These are phyloP conservation scores for Blastocystis sp. DNA, from an alignment of 352 stramenopile genomes.

Conservation along the genomic window DNA sequence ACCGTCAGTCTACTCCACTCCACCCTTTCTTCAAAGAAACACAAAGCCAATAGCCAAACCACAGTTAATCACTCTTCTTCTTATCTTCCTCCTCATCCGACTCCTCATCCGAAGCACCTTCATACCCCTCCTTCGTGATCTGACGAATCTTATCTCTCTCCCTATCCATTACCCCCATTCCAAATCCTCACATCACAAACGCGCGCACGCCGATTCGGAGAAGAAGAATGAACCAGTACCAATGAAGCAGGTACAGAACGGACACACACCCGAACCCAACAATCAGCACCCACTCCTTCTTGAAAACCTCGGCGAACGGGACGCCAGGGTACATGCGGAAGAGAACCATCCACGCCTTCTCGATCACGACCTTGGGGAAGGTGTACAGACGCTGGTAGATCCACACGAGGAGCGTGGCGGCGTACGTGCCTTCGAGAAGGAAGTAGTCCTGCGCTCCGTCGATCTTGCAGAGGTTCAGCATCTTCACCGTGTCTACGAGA, in stretches of 20 bases:
- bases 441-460: slow-evolving; percentile 49
- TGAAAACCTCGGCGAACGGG: background rate
- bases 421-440: slow-evolving; percentile 44
- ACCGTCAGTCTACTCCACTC: too few relatives aligned
- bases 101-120: slow-evolving; percentile 64
- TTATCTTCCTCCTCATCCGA: slow-evolving; percentile 5
- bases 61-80: slow-evolving; percentile 54
- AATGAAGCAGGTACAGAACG: slow-evolving; percentile 65
- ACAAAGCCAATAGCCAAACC: background rate
- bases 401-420: slow-evolving; percentile 12
- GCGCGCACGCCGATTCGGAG: slow-evolving; percentile 35
- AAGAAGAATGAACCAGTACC: slow-evolving; percentile 70
- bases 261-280: background rate
- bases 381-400: slow-evolving; percentile 55
- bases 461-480: slow-evolving; percentile 67
- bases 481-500: slow-evolving; percentile 63
- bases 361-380: slow-evolving; percentile 34
- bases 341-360: slow-evolving; percentile 1
- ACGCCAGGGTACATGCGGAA: background rate
- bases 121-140: slow-evolving; percentile 68
- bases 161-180: slow-evolving; percentile 28
- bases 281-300: slow-evolving; percentile 42
- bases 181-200: slow-evolving; percentile 19
- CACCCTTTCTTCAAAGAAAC: background rate
- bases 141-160: slow-evolving; percentile 41